phyloP scores from a whole-genome alignment of 192 early-diverging fungal species.

The Umbelopsis sp. region DNA sequence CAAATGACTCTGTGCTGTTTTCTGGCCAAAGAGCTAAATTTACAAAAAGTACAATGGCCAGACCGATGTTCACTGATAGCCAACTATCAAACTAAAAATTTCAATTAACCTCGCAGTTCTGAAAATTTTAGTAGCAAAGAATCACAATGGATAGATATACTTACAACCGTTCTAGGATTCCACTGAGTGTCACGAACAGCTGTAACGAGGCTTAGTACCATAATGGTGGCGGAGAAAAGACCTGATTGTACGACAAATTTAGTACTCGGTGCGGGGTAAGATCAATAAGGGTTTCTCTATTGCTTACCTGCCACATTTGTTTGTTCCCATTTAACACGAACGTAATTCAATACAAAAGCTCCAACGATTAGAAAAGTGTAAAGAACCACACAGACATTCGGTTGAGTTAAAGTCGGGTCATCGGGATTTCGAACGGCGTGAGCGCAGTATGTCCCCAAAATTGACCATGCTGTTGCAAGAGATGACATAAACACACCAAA shows the following conservation, averaged over 20 bases:
- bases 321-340: slow-evolving; percentile 35
- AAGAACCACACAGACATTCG: slow-evolving; percentile 21
- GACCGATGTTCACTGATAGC: slow-evolving; percentile 21
- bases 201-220: slow-evolving; percentile 27
- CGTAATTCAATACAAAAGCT: slow-evolving; percentile 26
- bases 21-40: slow-evolving; percentile 31
- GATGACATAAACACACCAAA: slow-evolving; percentile 35
- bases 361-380: slow-evolving; percentile 28
- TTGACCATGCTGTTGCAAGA: slow-evolving; percentile 25
- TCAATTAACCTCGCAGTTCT: background rate
- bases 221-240: slow-evolving; percentile 36
- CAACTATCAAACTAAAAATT: slow-evolving; percentile 21
- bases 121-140: background rate
- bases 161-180: slow-evolving; percentile 23
- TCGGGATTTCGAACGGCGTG: slow-evolving; percentile 28
- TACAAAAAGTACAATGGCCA: slow-evolving; percentile 14
- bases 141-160: background rate
- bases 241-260: slow-evolving; percentile 17
- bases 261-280: background rate
- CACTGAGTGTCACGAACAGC: slow-evolving; percentile 24
- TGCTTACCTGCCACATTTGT: slow-evolving; percentile 38
- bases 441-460: slow-evolving; percentile 32
- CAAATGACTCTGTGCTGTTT: slow-evolving; percentile 26
- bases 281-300: background rate
- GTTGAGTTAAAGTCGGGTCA: slow-evolving; percentile 7